Evolutionary conservation across 2,329 filamentous ascomycete genomes (phyloP), one percentile per base, ranked within the genome.

Genomic region (Stachybotrys chlorohalonatus): DNA sequence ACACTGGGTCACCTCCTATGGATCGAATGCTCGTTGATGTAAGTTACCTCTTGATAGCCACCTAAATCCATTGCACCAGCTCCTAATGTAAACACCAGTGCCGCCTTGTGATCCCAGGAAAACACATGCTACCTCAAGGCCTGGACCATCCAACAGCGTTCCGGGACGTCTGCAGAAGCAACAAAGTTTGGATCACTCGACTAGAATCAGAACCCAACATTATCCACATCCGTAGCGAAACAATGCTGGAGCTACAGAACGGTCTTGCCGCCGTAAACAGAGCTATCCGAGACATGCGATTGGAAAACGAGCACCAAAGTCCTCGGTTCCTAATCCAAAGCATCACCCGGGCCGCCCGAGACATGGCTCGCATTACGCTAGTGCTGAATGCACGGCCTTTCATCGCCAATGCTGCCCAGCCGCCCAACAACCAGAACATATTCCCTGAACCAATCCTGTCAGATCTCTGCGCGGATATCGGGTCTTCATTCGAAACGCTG

Each of bases 121-220:
- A 64, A 16, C 57, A 63, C 17, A 53, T 68, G 16, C 47, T 67
- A 1, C 67, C 68, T 1, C 52, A 24, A 17, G 63, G 57, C 1
- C 49, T 72, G 2, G 59, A 65, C 30, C 55, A 64, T 1, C 54
- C 59, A 6, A 42, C 46, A 0, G 57, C 53, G 1, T 54, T 73
- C 6, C 58, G 71, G 30, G 55, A 59, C 3, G 63, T 73, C 15
- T 62, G 69, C 3, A 60, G 54, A 45, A 57, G 55, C 5, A 53
- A 69, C 48, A 56, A 58, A 32, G 64, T 70, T 6, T 73, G 70
- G 63, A 70, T 73, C 11, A 63, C 53, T 3, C 56, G 54, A 6
- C 54, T 57, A 7, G 24, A 24, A 24, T 24, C 51, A 62, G 31
- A 55, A 59, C 24, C 24, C 3, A 62, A 66, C 31, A 42, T 64